These are phyloP conservation scores for Aureobasidium sp. DNA, from an alignment of 2,329 filamentous ascomycete species.

Conservation along the genomic window DNA sequence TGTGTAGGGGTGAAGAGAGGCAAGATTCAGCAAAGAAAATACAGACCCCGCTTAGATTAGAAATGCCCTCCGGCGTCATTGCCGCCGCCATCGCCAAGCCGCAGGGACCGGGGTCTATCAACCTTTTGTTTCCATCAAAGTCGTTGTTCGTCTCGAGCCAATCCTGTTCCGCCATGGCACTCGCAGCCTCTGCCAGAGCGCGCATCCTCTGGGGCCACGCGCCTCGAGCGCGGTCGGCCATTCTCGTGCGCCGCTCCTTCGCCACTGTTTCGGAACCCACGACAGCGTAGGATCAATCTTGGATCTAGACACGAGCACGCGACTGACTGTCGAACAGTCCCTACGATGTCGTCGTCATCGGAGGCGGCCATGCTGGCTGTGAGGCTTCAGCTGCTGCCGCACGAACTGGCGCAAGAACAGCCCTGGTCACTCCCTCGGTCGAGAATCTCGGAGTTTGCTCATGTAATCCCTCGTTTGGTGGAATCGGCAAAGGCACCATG, in stretches of 20 bases:
- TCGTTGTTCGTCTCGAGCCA: too few species aligned
- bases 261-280: slow-evolving; percentile 36
- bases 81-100: background rate
- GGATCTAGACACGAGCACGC: background rate
- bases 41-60: background rate
- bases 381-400: slow-evolving; percentile 91
- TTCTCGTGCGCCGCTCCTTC: slow-evolving; percentile 31
- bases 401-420: slow-evolving; percentile 78
- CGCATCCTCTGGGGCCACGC: slow-evolving; percentile 41
- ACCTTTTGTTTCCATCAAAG: background rate
- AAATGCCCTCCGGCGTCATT: background rate
- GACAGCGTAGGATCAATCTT: slow-evolving; percentile 17
- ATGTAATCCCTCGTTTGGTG: slow-evolving; percentile 93
- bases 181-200: slow-evolving; percentile 25
- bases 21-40: slow-evolving; percentile 11
- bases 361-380: slow-evolving; percentile 89
- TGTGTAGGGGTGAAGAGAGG: background rate
- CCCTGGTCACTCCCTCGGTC: slow-evolving; percentile 77
- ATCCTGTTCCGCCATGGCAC: slow-evolving; percentile 11
- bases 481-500: slow-evolving; percentile 98
- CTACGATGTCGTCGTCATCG: slow-evolving; percentile 91
- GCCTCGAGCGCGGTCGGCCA: slow-evolving; percentile 37
- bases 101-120: background rate
- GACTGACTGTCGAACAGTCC: slow-evolving; percentile 39
- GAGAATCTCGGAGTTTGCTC: slow-evolving; percentile 92